Evolutionary conservation across 1,284 basidiomycete species (phyloP).

Genomic region (Moniliella sp.): DNA sequence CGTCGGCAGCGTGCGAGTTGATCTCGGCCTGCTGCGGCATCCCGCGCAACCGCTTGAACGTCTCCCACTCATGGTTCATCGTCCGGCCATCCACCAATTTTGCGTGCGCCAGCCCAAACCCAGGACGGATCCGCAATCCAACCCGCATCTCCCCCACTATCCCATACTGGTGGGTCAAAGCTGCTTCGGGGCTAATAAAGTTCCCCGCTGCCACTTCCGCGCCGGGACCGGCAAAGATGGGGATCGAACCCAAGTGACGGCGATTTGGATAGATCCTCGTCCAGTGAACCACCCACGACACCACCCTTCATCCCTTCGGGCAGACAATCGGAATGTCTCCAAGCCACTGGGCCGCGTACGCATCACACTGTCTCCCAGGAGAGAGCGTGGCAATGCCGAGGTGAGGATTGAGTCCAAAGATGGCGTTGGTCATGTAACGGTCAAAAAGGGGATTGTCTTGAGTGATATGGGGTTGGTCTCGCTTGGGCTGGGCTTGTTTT

Average conservation of each 20-base stretch:
- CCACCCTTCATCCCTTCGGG: too few species aligned
- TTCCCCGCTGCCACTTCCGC: slow-evolving; percentile 41
- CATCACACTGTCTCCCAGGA: too few species aligned
- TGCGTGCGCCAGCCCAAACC: slow-evolving; percentile 19
- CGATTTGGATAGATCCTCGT: slow-evolving; percentile 17
- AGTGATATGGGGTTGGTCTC: too few species aligned
- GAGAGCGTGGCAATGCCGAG: too few species aligned
- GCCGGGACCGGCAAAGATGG: slow-evolving; percentile 16
- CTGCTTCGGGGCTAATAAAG: slow-evolving; percentile 41
- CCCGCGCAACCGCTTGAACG: slow-evolving; percentile 22
- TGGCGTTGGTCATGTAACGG: too few species aligned
- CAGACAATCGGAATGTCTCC: slow-evolving; percentile 14
- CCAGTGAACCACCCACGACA: too few species aligned
- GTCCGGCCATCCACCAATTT: slow-evolving; percentile 12
- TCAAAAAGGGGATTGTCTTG: too few species aligned
- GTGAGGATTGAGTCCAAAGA: too few species aligned
- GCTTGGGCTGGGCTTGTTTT: too few species aligned
- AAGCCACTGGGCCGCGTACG: slow-evolving; percentile 40
- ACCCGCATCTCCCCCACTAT: slow-evolving; percentile 36
- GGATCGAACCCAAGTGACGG: too few species aligned
- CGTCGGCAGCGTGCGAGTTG: slow-evolving; percentile 39
- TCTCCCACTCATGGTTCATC: slow-evolving; percentile 26
- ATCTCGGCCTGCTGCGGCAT: slow-evolving; percentile 35
- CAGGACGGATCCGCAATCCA: slow-evolving; percentile 12
- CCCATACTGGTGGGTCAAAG: slow-evolving; percentile 43